Percentiles rank a stretch among this genome's conserved stretches.
Evolutionary conservation across 1,284 basidiomycete species (phyloP).

Genomic region (Trichosporon sp.): DNA sequence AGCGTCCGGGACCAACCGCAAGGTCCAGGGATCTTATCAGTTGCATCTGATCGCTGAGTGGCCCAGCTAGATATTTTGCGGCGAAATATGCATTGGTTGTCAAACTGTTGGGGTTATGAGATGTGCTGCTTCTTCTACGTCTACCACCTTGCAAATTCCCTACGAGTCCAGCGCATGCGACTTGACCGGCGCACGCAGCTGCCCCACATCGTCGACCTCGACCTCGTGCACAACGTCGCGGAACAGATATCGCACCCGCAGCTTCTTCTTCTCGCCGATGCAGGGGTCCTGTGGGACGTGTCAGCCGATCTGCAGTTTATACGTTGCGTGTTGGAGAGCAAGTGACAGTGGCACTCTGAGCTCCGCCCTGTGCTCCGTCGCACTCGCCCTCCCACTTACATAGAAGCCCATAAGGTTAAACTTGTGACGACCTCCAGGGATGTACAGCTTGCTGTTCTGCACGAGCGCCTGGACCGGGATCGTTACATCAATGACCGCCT

Average conservation of each 20-base stretch:
- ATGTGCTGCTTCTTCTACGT: neutral
- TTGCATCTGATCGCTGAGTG: neutral
- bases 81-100: neutral
- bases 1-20: neutral
- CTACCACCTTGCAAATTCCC: neutral
- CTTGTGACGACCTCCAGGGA: conserved; percentile 64
- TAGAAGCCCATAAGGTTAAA: conserved; percentile 46
- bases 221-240: conserved; percentile 66
- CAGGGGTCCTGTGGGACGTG: conserved; percentile 39
- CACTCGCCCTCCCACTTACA: too few species aligned
- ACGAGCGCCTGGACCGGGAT: conserved; percentile 77
- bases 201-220: conserved; percentile 63
- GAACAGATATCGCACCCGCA: conserved; percentile 73
- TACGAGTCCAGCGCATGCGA: conserved; percentile 29
- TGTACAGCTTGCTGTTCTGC: conserved; percentile 67
- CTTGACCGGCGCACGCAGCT: conserved; percentile 69
- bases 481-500: conserved; percentile 62
- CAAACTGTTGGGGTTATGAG: neutral
- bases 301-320: neutral
- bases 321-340: neutral
- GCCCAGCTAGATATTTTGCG: neutral
- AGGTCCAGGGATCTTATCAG: neutral
- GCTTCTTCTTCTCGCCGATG: conserved; percentile 49
- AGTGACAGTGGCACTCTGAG: too few species aligned
- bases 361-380: too few species aligned